Evolutionary conservation across 345 rosid genomes (phyloP).

Genomic region (Moringa oleifera): DNA sequence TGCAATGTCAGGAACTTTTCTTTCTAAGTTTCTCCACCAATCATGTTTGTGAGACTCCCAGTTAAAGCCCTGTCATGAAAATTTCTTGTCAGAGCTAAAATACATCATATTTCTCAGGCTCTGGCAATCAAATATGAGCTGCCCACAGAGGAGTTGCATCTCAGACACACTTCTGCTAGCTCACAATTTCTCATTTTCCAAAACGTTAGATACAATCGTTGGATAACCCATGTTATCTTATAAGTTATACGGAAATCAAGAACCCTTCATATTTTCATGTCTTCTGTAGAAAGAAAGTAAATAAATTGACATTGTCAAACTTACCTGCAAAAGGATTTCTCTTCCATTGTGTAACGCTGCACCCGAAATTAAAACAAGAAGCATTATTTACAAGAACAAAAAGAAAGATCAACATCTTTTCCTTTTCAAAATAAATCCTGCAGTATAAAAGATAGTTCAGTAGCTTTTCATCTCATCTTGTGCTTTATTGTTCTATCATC

Average conservation of each 20-base stretch:
- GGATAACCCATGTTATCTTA: background rate
- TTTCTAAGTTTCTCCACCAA: slow-evolving; percentile 85
- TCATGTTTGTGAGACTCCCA: slow-evolving; percentile 92
- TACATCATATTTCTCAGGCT: background rate
- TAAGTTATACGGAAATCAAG: background rate
- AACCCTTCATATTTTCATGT: slow-evolving; percentile 2
- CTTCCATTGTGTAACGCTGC: slow-evolving; percentile 53
- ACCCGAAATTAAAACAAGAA: slow-evolving; percentile 36
- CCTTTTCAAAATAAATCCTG: background rate
- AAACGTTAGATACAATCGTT: slow-evolving; percentile 1
- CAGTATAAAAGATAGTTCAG: background rate
- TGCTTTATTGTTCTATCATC: background rate
- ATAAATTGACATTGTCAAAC: background rate
- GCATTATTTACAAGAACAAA: slow-evolving; percentile 4
- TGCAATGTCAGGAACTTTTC: slow-evolving; percentile 63
- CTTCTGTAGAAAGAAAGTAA: background rate
- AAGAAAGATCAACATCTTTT: background rate
- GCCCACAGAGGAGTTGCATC: background rate
- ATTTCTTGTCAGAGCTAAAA: slow-evolving; percentile 12
- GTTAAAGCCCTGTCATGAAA: slow-evolving; percentile 59
- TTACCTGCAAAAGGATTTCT: slow-evolving; percentile 81
- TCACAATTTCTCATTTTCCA: background rate
- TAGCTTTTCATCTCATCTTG: slow-evolving; percentile 4
- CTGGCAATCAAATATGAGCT: slow-evolving; percentile 10
- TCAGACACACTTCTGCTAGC: background rate